phyloP scores from a whole-genome alignment of 1,284 basidiomycete species.

The Trichosporon asahii region DNA sequence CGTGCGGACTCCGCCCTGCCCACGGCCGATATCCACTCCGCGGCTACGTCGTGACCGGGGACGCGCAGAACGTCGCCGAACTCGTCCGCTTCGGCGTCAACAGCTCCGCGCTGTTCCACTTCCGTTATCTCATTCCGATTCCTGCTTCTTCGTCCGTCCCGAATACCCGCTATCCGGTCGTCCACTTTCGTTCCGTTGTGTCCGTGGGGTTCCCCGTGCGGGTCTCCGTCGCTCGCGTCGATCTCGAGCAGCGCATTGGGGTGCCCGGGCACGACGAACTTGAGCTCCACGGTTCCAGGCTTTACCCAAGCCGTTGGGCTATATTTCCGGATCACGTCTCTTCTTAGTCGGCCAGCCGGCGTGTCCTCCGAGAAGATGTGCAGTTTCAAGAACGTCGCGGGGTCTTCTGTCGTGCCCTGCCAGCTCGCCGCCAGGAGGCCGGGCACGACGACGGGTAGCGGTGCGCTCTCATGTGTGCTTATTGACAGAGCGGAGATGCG shows the following conservation, averaged over 20 bases:
- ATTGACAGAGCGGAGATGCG: background rate
- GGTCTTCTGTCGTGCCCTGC: background rate
- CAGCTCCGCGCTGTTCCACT: slow-evolving; percentile 21
- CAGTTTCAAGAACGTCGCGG: slow-evolving; percentile 30
- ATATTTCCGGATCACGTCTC: slow-evolving; percentile 26
- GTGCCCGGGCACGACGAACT: slow-evolving; percentile 29
- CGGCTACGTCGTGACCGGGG: slow-evolving; percentile 13
- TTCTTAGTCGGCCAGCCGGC: slow-evolving; percentile 11
- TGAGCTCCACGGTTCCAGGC: slow-evolving; percentile 29
- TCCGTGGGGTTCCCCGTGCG: background rate
- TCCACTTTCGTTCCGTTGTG: background rate
- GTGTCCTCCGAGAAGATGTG: slow-evolving; percentile 35
- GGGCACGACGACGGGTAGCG: background rate
- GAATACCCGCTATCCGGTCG: background rate
- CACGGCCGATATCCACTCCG: slow-evolving; percentile 39
- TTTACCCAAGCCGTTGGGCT: slow-evolving; percentile 16
- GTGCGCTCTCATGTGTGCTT: background rate
- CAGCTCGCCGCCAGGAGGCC: background rate
- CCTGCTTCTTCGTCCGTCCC: background rate
- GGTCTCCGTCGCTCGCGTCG: no score
- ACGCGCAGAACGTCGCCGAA: slow-evolving; percentile 29
- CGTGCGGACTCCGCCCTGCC: slow-evolving; percentile 14
- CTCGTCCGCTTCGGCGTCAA: slow-evolving; percentile 23
- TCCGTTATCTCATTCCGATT: slow-evolving; percentile 10
- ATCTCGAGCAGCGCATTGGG: background rate